Base-by-base conservation (phyloP, 1,139 yeast genomes). In the Suhomyces yuchorum region DNA sequence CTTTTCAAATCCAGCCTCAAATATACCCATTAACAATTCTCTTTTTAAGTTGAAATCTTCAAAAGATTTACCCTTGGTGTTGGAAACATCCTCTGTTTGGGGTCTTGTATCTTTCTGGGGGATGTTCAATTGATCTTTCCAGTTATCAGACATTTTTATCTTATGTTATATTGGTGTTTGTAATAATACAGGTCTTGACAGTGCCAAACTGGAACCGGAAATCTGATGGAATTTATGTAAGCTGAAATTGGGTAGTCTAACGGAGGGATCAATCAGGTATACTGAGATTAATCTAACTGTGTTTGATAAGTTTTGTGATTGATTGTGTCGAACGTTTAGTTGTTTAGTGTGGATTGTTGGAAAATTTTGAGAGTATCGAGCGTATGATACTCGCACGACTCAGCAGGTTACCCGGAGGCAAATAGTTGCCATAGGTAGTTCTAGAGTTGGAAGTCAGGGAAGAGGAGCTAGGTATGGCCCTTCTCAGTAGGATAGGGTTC, bases 1-100 rank as follows among this genome's bases (percentile, higher is more conserved):
- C 65, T 88, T 90, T 67, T 93, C 99, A 63, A 93, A 93, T 40
- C 99, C 99, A 2, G 99, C 98, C 69, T 95, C 99, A 65, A 92
- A 93, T 58, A 93, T 93, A 32, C 99, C 99, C 99, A 93, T 95
- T 64, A 95, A 76, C 53, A 93, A 79, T 64, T 93, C 97, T 69
- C 99, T 82, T 66, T 90, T 91, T 61, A 93, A 81, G 60, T 85
- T 85, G 69, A 91, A 90, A 62, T 92, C 96, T 70, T 95, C 99
- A 66, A 95, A 93, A 14, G 90, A 78, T 60, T 85, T 86, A 47
- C 98, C 98, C 63, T 89, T 88, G 39, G 97, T 91, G 59, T 83
- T 89, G 50, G 91, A 80, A 48, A 93, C 97, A 80, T 93, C 99
- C 56, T 91, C 97, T 2, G 99, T 93, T 68, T 92, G 97, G 36